Evolutionary conservation across 306 rosid species (phyloP).

Genomic region (Luffa acutangula): DNA sequence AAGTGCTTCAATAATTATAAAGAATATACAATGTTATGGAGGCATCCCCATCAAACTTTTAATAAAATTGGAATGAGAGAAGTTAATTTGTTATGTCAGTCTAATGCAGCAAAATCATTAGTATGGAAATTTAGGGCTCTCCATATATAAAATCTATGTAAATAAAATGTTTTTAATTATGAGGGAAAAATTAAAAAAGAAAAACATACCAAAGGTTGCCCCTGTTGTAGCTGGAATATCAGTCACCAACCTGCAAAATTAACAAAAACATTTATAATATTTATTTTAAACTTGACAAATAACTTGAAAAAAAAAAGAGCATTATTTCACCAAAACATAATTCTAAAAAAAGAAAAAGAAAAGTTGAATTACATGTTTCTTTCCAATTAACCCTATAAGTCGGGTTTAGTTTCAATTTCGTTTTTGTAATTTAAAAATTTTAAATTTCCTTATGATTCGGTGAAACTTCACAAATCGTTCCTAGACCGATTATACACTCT

Average conservation of each 20-base stretch:
- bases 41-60: neutral
- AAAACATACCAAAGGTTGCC: slow-evolving; percentile 43
- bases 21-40: neutral
- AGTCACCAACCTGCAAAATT: slow-evolving; percentile 56
- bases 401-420: no score
- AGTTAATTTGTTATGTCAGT: no score
- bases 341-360: no score
- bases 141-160: neutral
- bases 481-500: no score
- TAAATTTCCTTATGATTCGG: no score
- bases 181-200: neutral
- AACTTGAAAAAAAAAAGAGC: no score
- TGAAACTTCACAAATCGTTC: no score
- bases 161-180: neutral
- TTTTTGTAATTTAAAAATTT: no score
- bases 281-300: neutral
- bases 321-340: neutral
- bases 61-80: no score
- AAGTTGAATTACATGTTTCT: no score
- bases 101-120: no score
- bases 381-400: no score
- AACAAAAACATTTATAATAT: neutral
- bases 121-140: neutral
- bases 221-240: slow-evolving; percentile 88
- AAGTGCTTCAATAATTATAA: neutral